Evolutionary conservation across 345 rosid species (phyloP).

Genomic region (Hibiscus trionum): DNA sequence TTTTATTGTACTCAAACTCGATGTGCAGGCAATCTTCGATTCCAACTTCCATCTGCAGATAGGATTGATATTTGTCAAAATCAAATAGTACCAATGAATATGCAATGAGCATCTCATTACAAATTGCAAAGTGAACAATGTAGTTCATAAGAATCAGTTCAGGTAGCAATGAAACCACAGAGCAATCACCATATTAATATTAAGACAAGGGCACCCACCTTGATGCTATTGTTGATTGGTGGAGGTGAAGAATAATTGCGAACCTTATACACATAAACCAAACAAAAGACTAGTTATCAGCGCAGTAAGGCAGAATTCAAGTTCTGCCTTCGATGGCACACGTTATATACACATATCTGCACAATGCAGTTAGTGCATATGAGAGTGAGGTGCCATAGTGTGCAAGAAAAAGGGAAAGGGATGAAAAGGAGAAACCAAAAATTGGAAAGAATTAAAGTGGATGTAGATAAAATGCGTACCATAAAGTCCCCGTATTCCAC

Average conservation of each 20-base stretch:
- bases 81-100: neutral
- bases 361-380: neutral
- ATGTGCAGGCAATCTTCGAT: conserved; percentile 96
- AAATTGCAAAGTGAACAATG: neutral
- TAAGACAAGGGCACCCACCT: conserved; percentile 42
- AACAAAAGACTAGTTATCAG: neutral
- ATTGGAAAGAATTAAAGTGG: neutral
- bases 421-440: neutral
- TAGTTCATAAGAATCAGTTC: neutral
- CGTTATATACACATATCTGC: neutral
- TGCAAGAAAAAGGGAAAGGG: conserved; percentile 1
- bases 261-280: conserved; percentile 45
- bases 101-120: neutral
- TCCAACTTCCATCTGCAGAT: conserved; percentile 94
- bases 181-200: neutral
- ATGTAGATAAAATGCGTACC: conserved; percentile 33
- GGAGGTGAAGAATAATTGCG: conserved; percentile 68
- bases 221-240: conserved; percentile 83
- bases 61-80: conserved; percentile 4
- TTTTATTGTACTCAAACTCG: conserved; percentile 96
- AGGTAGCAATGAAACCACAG: conserved; percentile 2
- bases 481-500: conserved; percentile 84
- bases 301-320: neutral
- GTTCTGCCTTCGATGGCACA: conserved; percentile 1
- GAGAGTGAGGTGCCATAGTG: neutral